Percentiles rank a stretch among this genome's conserved stretches.
phyloP scores from a whole-genome alignment of 768 basidiomycete genomes.

The Boletus sp. region DNA sequence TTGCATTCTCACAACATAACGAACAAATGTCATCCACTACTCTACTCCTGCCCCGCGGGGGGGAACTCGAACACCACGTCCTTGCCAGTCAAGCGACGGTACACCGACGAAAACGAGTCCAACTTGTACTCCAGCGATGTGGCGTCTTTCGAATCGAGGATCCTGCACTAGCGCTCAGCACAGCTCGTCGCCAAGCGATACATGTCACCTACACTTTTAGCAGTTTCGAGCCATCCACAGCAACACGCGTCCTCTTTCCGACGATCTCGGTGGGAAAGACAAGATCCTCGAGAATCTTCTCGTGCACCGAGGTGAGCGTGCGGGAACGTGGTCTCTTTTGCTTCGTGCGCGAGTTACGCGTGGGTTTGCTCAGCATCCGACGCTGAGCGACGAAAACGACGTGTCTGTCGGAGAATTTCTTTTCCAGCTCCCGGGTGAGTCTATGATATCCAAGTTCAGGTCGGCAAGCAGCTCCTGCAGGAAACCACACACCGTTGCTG shows the following conservation, averaged over 20 bases:
- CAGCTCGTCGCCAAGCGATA: constrained; percentile 7
- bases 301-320: constrained; percentile 96
- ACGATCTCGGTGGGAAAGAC: constrained; percentile 99
- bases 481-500: constrained; percentile 72
- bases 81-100: constrained; percentile 94
- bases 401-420: constrained; percentile 99
- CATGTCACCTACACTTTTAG: constrained; percentile 86
- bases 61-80: constrained; percentile 96
- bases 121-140: constrained; percentile 99
- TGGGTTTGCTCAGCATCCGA: constrained; percentile 96
- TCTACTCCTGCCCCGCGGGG: constrained; percentile 67
- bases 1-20: constrained; percentile 35
- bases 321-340: constrained; percentile 97
- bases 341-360: constrained; percentile 86
- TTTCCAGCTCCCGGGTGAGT: constrained; percentile 98
- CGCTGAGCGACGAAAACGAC: constrained; percentile 99
- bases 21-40: constrained; percentile 34
- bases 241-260: constrained; percentile 95
- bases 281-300: constrained; percentile 97
- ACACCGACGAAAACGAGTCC: constrained; percentile 97
- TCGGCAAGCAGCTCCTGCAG: not conserved
- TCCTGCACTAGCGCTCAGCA: constrained; percentile 46
- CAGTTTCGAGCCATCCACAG: constrained; percentile 91
- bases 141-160: constrained; percentile 96
- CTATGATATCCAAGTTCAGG: constrained; percentile 41